These are phyloP conservation scores for Xylaria sp. DNA, from an alignment of 2,329 filamentous ascomycete genomes.

Conservation along the genomic window DNA sequence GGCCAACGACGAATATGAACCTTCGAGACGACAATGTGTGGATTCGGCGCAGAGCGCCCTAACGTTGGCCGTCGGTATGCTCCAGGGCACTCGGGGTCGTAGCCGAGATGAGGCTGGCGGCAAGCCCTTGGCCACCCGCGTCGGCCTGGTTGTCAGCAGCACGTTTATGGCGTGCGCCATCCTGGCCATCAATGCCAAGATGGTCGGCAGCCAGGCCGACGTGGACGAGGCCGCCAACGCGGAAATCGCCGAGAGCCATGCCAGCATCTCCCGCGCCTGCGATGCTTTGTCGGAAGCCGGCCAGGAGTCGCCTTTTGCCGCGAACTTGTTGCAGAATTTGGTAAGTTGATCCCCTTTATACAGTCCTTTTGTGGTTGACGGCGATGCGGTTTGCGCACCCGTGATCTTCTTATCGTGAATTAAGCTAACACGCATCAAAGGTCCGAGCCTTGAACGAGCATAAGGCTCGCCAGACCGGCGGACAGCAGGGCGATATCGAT, in stretches of 20 bases:
- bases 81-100: slow-evolving; percentile 12
- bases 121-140: slow-evolving; percentile 13
- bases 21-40: slow-evolving; percentile 23
- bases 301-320: slow-evolving; percentile 20
- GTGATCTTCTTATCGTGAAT: background rate
- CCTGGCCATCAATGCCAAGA: slow-evolving; percentile 16
- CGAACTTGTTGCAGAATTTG: slow-evolving; percentile 20
- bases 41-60: slow-evolving; percentile 26
- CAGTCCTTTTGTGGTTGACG: no score
- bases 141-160: slow-evolving; percentile 24
- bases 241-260: slow-evolving; percentile 11
- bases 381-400: no score
- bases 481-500: background rate
- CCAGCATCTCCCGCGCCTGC: slow-evolving; percentile 18
- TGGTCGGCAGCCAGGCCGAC: background rate
- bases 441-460: slow-evolving; percentile 20
- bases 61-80: slow-evolving; percentile 18
- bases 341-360: slow-evolving; percentile 1
- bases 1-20: slow-evolving; percentile 12
- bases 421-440: slow-evolving; percentile 4
- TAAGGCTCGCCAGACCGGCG: slow-evolving; percentile 15
- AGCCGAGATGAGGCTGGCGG: background rate
- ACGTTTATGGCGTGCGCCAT: slow-evolving; percentile 26
- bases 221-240: background rate
- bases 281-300: slow-evolving; percentile 20